Base-by-base conservation (phyloP, 225 moss, liverwort and hornwort species). In the Bryoerythrophyllum caledonicum region DNA sequence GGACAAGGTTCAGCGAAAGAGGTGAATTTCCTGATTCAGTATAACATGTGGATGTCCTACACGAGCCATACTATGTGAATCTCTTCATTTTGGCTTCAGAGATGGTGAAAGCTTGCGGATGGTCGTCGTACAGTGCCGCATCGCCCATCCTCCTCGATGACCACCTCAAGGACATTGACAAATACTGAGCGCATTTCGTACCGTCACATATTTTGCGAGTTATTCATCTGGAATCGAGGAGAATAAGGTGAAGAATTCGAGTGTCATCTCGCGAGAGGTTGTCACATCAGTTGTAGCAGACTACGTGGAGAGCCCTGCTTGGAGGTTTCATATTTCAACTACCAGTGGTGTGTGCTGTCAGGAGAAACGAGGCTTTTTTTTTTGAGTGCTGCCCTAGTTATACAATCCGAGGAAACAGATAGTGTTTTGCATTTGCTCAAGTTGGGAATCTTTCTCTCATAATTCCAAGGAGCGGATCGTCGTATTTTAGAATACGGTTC, bases 1-100 rank as follows among this genome's bases (percentile, higher is more conserved):
- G 82, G 91, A 94, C 49, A 87, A 91, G 84, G 86, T 90, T 56
- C 89, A 89, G 72, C 88, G 91, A 70, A 88, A 80, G 73, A 93
- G 90, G 67, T 86, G 57, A 78, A 0, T 37, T 15, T 10, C 8
- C 23, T 27, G 37, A 52, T 51, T 48, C 48, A 56, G 21, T 26
- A 44, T 24, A 60, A 7, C 13, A 16, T 68, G 23, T 79, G 44
- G 46, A 35, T 67, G 37, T 75, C 71, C 34, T 34, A 46, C 68
- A 49, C 60, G 64, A 63, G 43, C 38, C 49, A 62, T 52, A 28
- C 25, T 27, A 9, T 75, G 41, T 49, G 48, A 30, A 41, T 48
- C 27, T 43, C 48, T 63, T 60, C 65, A 28, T 67, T 76, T 68
- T 30, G 51, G 55, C 57, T 60, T 75, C 43, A 41, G 66, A 53